Conservation (phyloP, 257 asterid genomes). For the Solanum rostratum region DNA sequence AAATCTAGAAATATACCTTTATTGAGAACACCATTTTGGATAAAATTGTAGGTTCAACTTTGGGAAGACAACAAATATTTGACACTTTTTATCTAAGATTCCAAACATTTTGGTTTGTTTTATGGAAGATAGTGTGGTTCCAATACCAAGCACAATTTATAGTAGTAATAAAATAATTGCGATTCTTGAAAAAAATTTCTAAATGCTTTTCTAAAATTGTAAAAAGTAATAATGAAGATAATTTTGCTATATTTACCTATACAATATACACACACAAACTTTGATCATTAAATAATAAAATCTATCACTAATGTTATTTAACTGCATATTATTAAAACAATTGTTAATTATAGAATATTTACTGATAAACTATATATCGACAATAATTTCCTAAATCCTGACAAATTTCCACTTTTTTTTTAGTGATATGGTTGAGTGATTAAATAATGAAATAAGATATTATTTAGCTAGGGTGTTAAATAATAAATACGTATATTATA, state of each 20-base stretch:
- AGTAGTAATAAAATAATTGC: background rate
- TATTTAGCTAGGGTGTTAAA: background rate
- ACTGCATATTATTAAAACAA: no score
- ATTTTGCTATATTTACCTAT: background rate
- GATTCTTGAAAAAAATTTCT: background rate
- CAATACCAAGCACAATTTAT: background rate
- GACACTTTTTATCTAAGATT: background rate
- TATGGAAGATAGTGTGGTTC: background rate
- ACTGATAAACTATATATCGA: background rate
- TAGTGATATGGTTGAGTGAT: background rate
- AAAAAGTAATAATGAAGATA: background rate
- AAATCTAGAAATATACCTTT: background rate
- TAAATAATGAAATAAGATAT: no score
- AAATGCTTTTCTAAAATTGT: background rate
- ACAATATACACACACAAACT: background rate
- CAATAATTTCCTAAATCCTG: background rate
- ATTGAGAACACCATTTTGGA: background rate
- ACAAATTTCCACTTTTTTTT: background rate
- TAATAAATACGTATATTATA: background rate
- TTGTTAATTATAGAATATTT: background rate
- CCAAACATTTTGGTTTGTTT: background rate
- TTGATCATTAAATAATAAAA: background rate
- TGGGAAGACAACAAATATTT: background rate
- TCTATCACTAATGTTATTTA: background rate
- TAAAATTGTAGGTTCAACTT: background rate